These are phyloP conservation scores for Naganishia cerealis DNA, from an alignment of 1,284 basidiomycete species.

Conservation along the genomic window DNA sequence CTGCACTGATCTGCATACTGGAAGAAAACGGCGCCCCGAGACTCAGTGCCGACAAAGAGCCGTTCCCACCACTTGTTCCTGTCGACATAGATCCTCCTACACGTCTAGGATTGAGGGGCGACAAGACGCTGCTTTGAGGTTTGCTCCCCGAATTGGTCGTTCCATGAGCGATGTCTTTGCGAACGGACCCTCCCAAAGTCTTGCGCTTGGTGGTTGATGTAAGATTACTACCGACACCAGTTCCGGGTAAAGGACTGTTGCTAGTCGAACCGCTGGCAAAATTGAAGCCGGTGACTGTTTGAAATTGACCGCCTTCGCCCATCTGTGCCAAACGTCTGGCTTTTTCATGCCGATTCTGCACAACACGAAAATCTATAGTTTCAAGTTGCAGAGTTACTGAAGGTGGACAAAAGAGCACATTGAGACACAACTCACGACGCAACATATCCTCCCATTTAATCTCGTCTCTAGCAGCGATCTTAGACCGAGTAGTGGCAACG, in stretches of 20 bases:
- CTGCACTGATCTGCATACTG: constrained; percentile 46
- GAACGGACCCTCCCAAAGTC: constrained; percentile 18
- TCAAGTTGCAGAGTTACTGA: not conserved
- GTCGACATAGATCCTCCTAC: constrained; percentile 34
- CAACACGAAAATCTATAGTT: constrained; percentile 64
- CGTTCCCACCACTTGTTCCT: constrained; percentile 2
- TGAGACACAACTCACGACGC: constrained; percentile 55
- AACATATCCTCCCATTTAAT: constrained; percentile 93
- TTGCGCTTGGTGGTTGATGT: constrained; percentile 17
- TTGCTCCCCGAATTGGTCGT: constrained; percentile 33
- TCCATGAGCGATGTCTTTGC: constrained; percentile 33
- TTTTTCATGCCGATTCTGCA: constrained; percentile 83
- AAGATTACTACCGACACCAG: not conserved
- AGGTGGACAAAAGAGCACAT: not conserved
- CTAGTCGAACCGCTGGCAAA: constrained; percentile 25
- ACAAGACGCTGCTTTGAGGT: constrained; percentile 41
- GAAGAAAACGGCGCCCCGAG: constrained; percentile 48
- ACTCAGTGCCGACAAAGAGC: constrained; percentile 39
- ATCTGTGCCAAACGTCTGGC: constrained; percentile 62
- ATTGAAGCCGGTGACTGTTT: constrained; percentile 24
- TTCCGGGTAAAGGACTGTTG: constrained; percentile 8
- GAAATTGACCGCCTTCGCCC: constrained; percentile 37
- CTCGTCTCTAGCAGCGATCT: constrained; percentile 71
- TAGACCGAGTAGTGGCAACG: constrained; percentile 62
- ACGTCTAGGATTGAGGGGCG: constrained; percentile 49